Percentiles rank a stretch among this genome's conserved stretches.
These are phyloP conservation scores for Cryphonectria parasitica DNA, from an alignment of 2,329 filamentous ascomycete genomes.

Conservation along the genomic window DNA sequence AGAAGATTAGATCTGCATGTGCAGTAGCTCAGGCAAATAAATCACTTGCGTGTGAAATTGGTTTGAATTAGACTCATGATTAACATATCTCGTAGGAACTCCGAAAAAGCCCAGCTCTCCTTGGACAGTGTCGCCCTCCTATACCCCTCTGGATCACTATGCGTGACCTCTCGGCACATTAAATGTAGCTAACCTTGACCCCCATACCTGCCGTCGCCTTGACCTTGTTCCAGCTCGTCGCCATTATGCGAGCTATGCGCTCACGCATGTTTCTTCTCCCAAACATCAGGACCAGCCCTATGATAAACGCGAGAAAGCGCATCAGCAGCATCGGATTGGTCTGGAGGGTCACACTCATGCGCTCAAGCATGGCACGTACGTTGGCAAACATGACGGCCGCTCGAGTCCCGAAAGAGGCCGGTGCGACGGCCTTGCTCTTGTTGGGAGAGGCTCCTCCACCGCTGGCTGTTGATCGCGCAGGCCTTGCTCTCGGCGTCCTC, in stretches of 20 bases:
- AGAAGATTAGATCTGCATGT: not conserved
- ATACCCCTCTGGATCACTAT: slow-evolving; percentile 2
- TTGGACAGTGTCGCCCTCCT: not conserved
- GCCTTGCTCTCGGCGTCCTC: slow-evolving; percentile 17
- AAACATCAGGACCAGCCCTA: slow-evolving; percentile 77
- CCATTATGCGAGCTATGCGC: slow-evolving; percentile 69
- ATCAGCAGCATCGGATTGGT: slow-evolving; percentile 62
- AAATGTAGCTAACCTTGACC: slow-evolving; percentile 96
- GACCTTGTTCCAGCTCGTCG: slow-evolving; percentile 78
- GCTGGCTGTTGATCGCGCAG: slow-evolving; percentile 22
- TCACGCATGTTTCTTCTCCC: slow-evolving; percentile 76
- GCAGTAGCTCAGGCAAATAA: slow-evolving; percentile 10
- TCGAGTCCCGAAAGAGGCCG: slow-evolving; percentile 48
- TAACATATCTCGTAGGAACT: slow-evolving; percentile 20
- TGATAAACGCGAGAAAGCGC: slow-evolving; percentile 74
- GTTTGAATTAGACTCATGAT: slow-evolving; percentile 13
- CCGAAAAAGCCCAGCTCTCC: slow-evolving; percentile 9
- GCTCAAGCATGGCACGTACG: slow-evolving; percentile 55
- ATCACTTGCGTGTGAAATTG: slow-evolving; percentile 13
- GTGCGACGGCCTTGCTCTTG: slow-evolving; percentile 39
- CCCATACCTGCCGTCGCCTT: slow-evolving; percentile 91
- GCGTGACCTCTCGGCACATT: slow-evolving; percentile 34
- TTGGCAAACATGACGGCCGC: slow-evolving; percentile 59
- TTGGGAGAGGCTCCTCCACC: slow-evolving; percentile 18
- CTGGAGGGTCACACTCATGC: slow-evolving; percentile 54